These are phyloP conservation scores for Limnanthes douglasii DNA, from an alignment of 345 rosid species.

Conservation along the genomic window DNA sequence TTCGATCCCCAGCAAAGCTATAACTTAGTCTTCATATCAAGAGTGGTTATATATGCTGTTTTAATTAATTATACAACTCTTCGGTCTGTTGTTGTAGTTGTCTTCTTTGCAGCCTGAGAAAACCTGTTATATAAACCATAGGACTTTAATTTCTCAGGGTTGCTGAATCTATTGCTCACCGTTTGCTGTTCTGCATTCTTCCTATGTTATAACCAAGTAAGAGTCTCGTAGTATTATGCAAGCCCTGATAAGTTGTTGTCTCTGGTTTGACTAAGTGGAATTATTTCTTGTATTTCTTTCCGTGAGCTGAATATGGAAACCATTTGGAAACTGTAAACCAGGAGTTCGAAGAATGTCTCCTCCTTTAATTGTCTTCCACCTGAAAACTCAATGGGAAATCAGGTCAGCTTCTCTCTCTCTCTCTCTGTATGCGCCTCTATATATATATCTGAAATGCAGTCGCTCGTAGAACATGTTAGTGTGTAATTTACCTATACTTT, in stretches of 20 bases:
- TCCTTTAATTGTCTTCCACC: slow-evolving; percentile 55
- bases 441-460: neutral
- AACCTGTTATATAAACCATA: slow-evolving; percentile 8
- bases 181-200: neutral
- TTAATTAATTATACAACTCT: neutral
- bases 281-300: slow-evolving; percentile 20
- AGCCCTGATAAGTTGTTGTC: slow-evolving; percentile 1
- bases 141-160: neutral
- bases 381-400: slow-evolving; percentile 12
- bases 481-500: slow-evolving; percentile 43
- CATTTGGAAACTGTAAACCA: slow-evolving; percentile 80
- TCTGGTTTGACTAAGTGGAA: slow-evolving; percentile 2
- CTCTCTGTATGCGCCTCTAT: neutral
- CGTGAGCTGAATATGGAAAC: slow-evolving; percentile 39
- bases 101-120: slow-evolving; percentile 1
- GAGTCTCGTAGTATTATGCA: neutral
- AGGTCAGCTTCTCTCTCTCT: slow-evolving; percentile 9
- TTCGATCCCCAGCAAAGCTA: slow-evolving; percentile 9
- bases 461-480: neutral
- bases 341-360: slow-evolving; percentile 61
- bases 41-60: neutral
- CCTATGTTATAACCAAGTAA: slow-evolving; percentile 1
- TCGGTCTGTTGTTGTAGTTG: neutral
- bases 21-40: slow-evolving; percentile 2
- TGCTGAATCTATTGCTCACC: neutral